Evolutionary conservation across 2,329 filamentous ascomycete species (phyloP), one percentile per base, ranked within the genome.

Genomic region (Penicillium capsulatum): DNA sequence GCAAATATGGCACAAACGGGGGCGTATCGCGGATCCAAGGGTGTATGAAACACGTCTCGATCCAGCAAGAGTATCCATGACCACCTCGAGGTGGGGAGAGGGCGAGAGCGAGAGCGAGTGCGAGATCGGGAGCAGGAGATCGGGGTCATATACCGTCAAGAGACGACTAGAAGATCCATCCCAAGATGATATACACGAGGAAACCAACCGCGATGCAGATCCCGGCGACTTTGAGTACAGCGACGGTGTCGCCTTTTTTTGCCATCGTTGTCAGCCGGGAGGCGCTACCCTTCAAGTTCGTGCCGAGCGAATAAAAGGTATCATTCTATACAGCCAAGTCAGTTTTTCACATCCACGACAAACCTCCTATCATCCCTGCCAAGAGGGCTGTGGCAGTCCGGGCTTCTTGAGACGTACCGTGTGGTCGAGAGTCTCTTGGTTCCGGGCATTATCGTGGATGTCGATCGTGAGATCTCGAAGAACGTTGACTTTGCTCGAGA

Each of bases 391-490:
- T n/a, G n/a, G n/a, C n/a, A n/a, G n/a, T n/a, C 19, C 19, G 19
- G 9, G 9, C 19, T 22, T 9, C 19, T 22, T 22, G 16, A 31
- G 51, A 69, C 80, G 42, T 75, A 94, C 87, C 27, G 86, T 91
- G 59, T 80, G 82, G 67, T 98, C 88, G 53, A 98, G 86, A 48
- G 94, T 79, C 51, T 85, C 80, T 57, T 97, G 91, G 55, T 86
- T 80, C 42, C 88, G 81, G 34, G 92, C 92, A 64, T 92, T 89
- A 70, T 97, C 90, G 76, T 97, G 96, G 60, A 98, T 98, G 71
- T 98, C 89, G 51, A 97, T 81, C 29, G 92, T 98, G 35, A 98
- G 88, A 66, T 86, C 86, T 60, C 91, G 88, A 48, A 98, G 79
- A 36, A 89, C 88, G 13, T 86, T 86, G 39, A 97, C 90, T 71